Conservation (phyloP, 441 rosid species). For the Gossypium lobatum region DNA sequence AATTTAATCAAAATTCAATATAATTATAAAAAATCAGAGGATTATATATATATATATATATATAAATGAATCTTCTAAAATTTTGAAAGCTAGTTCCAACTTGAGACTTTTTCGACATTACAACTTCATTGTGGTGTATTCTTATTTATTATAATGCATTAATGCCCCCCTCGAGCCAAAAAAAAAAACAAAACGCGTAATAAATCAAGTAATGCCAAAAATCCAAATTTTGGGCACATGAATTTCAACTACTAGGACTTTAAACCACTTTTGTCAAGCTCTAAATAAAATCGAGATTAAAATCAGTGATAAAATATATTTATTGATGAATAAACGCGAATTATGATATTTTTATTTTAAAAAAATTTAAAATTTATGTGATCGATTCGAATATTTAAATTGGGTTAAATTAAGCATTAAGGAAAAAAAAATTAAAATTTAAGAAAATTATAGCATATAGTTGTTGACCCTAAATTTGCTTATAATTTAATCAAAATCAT, state of each 20-base stretch:
- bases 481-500: background rate
- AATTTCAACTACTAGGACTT: background rate
- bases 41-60: no score
- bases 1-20: no score
- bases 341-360: background rate
- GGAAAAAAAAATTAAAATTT: no score
- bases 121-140: background rate
- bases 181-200: background rate
- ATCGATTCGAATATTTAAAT: background rate
- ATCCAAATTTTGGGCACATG: background rate
- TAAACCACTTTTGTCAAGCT: no score
- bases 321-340: no score
- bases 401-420: background rate
- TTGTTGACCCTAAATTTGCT: background rate
- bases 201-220: background rate
- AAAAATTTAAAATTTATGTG: background rate
- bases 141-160: background rate
- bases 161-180: background rate
- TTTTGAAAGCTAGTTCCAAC: no score
- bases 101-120: no score
- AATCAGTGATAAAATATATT: no score
- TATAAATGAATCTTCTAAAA: no score
- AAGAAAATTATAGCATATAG: background rate
- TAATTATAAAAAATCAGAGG: no score
- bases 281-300: no score